Evolutionary conservation across 306 rosid species (phyloP).

Genomic region (Cucumis cinereus): DNA sequence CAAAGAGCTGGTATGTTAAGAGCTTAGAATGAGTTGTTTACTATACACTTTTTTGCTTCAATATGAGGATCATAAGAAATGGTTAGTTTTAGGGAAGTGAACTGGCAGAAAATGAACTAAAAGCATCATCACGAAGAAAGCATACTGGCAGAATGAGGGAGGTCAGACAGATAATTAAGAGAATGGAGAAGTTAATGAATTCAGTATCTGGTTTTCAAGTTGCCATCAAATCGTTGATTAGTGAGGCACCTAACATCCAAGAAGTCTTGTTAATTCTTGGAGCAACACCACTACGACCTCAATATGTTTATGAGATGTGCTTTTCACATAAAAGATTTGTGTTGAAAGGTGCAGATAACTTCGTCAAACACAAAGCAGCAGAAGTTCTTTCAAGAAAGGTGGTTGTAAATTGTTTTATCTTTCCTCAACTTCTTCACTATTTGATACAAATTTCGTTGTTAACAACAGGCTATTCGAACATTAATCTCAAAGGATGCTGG

Average conservation of each 20-base stretch:
- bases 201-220: conserved; percentile 34
- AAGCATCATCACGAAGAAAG: conserved; percentile 46
- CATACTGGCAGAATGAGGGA: conserved; percentile 61
- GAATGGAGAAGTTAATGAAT: conserved; percentile 61
- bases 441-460: conserved; percentile 14
- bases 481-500: conserved; percentile 71
- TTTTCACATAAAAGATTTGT: conserved; percentile 23
- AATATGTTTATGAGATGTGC: conserved; percentile 42
- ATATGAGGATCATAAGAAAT: conserved; percentile 1
- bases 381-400: conserved; percentile 76
- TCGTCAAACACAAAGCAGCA: conserved; percentile 50
- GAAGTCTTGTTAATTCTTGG: conserved; percentile 60
- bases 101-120: conserved; percentile 29
- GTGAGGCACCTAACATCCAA: conserved; percentile 25
- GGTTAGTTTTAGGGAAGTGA: conserved; percentile 37
- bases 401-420: neutral
- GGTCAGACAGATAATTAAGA: conserved; percentile 52
- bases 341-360: conserved; percentile 25
- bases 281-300: conserved; percentile 65
- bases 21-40: conserved; percentile 12
- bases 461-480: conserved; percentile 60
- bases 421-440: conserved; percentile 1
- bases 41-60: conserved; percentile 1
- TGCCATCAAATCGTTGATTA: conserved; percentile 49
- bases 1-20: conserved; percentile 39